Percentiles rank a stretch among this genome's conserved stretches.
These are phyloP conservation scores for Colletotrichum sp. DNA, from an alignment of 2,329 filamentous ascomycete species.

Conservation along the genomic window DNA sequence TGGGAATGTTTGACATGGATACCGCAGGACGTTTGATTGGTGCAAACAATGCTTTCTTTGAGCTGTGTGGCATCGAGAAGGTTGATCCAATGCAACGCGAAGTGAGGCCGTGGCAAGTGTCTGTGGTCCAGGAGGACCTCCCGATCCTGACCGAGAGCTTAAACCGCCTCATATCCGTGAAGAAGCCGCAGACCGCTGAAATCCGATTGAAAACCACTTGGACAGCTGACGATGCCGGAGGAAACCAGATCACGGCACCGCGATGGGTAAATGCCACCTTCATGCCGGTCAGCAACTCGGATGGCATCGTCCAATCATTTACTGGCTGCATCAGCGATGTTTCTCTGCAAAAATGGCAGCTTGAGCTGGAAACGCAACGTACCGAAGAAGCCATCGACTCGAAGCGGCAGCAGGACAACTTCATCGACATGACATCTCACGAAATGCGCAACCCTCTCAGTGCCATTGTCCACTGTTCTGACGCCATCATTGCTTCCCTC, in stretches of 20 bases:
- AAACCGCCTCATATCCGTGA: constrained; percentile 41
- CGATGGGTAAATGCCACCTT: constrained; percentile 56
- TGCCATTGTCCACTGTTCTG: constrained; percentile 76
- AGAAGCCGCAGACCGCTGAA: constrained; percentile 51
- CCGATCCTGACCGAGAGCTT: constrained; percentile 44
- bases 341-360: constrained; percentile 55
- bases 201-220: constrained; percentile 53
- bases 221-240: constrained; percentile 49
- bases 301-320: constrained; percentile 52
- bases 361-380: constrained; percentile 52
- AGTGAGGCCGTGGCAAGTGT: constrained; percentile 50
- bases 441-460: constrained; percentile 78
- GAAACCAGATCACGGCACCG: constrained; percentile 47
- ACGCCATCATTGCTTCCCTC: constrained; percentile 66
- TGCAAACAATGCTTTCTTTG: constrained; percentile 59
- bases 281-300: constrained; percentile 52
- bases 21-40: constrained; percentile 53
- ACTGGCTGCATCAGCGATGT: constrained; percentile 56
- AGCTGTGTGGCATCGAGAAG: constrained; percentile 54
- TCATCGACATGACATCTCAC: constrained; percentile 78
- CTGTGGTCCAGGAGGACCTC: constrained; percentile 51
- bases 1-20: constrained; percentile 61
- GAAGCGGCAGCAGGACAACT: constrained; percentile 77
- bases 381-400: constrained; percentile 64
- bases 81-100: constrained; percentile 40